Evolutionary conservation across 768 basidiomycete genomes (phyloP).

Genomic region (Amyloporia xantha): DNA sequence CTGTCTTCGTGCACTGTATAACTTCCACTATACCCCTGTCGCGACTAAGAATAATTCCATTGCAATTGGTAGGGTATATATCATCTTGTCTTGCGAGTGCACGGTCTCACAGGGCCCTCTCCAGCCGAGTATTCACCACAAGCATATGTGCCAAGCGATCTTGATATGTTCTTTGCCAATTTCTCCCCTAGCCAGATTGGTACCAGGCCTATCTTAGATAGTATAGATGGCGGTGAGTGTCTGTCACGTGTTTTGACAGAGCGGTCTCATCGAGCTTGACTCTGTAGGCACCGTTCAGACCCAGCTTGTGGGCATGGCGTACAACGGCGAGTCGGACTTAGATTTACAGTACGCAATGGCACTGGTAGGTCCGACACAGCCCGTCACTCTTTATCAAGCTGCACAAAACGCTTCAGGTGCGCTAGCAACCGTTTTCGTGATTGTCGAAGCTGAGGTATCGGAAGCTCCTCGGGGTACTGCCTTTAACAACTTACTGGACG

Average conservation of each 20-base stretch:
- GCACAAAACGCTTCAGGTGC: slow-evolving; percentile 15
- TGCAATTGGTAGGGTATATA: slow-evolving; percentile 21
- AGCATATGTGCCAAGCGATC: slow-evolving; percentile 34
- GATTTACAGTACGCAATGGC: slow-evolving; percentile 68
- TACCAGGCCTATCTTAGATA: slow-evolving; percentile 29
- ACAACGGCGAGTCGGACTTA: slow-evolving; percentile 62
- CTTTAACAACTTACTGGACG: slow-evolving; percentile 41
- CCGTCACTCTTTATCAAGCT: slow-evolving; percentile 19
- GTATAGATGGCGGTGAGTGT: slow-evolving; percentile 29
- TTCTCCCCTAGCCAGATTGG: slow-evolving; percentile 36
- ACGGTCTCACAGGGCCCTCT: not conserved
- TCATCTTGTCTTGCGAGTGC: not conserved
- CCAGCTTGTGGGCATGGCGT: slow-evolving; percentile 35
- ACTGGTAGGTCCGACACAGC: slow-evolving; percentile 24
- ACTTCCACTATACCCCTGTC: slow-evolving; percentile 20
- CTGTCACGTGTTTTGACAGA: slow-evolving; percentile 2
- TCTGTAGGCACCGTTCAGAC: slow-evolving; percentile 33
- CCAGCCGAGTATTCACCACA: slow-evolving; percentile 40
- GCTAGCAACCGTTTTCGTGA: not conserved
- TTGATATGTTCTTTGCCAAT: slow-evolving; percentile 36
- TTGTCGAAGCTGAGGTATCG: not conserved
- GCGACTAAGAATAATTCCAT: slow-evolving; percentile 23
- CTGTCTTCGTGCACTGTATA: slow-evolving; percentile 28
- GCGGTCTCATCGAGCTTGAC: not conserved
- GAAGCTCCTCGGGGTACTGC: slow-evolving; percentile 29